phyloP scores from a whole-genome alignment of 306 rosid genomes.

The Vicia villosa region DNA sequence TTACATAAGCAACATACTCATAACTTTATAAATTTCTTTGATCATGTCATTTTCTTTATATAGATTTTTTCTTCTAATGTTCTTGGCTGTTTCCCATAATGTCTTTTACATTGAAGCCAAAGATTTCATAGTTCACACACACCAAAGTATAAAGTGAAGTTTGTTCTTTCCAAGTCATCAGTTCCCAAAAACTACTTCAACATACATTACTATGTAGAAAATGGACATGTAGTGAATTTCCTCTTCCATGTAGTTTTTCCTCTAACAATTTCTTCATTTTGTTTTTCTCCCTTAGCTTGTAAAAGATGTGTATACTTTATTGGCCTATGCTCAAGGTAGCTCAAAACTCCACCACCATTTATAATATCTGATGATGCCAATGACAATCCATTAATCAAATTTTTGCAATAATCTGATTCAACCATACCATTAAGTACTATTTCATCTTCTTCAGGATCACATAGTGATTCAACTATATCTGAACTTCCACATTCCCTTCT shows the following conservation, averaged over 20 bases:
- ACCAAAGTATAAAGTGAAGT: slow-evolving; percentile 13
- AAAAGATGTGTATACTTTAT: slow-evolving; percentile 76
- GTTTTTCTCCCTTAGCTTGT: slow-evolving; percentile 55
- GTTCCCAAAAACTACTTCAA: slow-evolving; percentile 10
- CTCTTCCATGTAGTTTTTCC: slow-evolving; percentile 85
- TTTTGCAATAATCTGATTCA: slow-evolving; percentile 46
- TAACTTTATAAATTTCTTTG: slow-evolving; percentile 14
- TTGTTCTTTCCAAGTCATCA: slow-evolving; percentile 24
- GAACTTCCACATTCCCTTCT: slow-evolving; percentile 86
- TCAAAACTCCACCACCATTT: slow-evolving; percentile 63
- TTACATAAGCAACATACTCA: neutral
- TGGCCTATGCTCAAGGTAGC: slow-evolving; percentile 52
- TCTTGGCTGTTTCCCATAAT: slow-evolving; percentile 8
- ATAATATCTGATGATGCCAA: slow-evolving; percentile 65
- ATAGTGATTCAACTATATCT: slow-evolving; percentile 75
- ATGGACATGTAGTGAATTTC: slow-evolving; percentile 48
- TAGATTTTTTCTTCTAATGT: neutral
- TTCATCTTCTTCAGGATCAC: slow-evolving; percentile 78
- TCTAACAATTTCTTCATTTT: slow-evolving; percentile 81
- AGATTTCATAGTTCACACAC: slow-evolving; percentile 33
- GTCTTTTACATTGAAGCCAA: slow-evolving; percentile 25
- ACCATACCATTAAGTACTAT: slow-evolving; percentile 43
- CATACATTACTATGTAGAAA: slow-evolving; percentile 47
- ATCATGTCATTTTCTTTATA: slow-evolving; percentile 2
- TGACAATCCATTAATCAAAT: slow-evolving; percentile 59